phyloP scores from a whole-genome alignment of 495 filamentous ascomycete species.

The Monascus purpureus region DNA sequence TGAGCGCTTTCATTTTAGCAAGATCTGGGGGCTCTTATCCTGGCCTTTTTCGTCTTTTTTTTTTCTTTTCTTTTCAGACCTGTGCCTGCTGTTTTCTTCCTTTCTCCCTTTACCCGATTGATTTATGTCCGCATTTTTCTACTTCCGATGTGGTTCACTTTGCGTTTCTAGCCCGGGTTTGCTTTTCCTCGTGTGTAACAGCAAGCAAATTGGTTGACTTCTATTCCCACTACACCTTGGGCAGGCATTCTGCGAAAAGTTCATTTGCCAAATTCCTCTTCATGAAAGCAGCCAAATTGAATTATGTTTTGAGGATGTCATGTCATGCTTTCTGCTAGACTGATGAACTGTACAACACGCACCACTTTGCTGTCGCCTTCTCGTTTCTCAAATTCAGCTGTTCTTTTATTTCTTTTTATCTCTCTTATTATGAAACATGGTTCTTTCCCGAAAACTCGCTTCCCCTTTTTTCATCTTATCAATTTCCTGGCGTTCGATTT shows the following conservation, averaged over 20 bases:
- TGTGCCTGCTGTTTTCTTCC: slow-evolving; percentile 4
- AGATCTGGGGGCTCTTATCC: slow-evolving; percentile 22
- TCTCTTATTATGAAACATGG: slow-evolving; percentile 7
- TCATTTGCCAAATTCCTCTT: slow-evolving; percentile 22
- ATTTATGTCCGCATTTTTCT: slow-evolving; percentile 4
- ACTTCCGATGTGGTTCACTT: slow-evolving; percentile 7
- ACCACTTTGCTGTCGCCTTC: slow-evolving; percentile 8
- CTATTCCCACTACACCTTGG: slow-evolving; percentile 27
- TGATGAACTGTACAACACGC: slow-evolving; percentile 22
- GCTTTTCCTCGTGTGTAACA: slow-evolving; percentile 26
- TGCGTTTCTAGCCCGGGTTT: slow-evolving; percentile 15
- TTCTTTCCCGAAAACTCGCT: slow-evolving; percentile 9
- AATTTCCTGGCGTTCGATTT: not conserved
- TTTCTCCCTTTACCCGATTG: slow-evolving; percentile 3
- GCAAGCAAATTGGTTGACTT: slow-evolving; percentile 20
- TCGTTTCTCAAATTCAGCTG: slow-evolving; percentile 11
- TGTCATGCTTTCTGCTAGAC: slow-evolving; percentile 20
- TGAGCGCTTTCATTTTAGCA: slow-evolving; percentile 35
- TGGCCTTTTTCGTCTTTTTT: slow-evolving; percentile 6
- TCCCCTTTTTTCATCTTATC: slow-evolving; percentile 10
- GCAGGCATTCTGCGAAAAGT: slow-evolving; percentile 39
- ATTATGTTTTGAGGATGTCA: slow-evolving; percentile 26
- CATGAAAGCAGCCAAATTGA: slow-evolving; percentile 31
- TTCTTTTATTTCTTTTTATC: too few relatives aligned
- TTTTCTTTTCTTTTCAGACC: too few relatives aligned